Evolutionary conservation across 768 basidiomycete species (phyloP).

Genomic region (Fibroporia radiculosa): DNA sequence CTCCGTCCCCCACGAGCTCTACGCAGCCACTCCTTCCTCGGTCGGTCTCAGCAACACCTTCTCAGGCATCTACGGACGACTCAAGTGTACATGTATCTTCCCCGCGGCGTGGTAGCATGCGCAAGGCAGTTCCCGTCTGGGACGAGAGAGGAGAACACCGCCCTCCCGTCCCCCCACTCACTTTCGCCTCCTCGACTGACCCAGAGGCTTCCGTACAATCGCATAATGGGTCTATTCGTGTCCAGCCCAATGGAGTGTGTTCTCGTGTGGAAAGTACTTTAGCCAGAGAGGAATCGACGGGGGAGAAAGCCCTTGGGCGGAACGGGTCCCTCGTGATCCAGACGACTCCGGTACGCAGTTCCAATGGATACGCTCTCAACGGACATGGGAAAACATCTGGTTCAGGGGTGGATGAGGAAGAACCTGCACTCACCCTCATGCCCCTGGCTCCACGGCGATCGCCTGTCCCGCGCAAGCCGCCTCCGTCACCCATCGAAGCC

Average conservation of each 20-base stretch:
- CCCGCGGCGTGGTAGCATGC: conserved; percentile 14
- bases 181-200: not conserved
- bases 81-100: not conserved
- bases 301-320: no score
- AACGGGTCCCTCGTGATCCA: not conserved
- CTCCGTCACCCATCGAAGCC: not conserved
- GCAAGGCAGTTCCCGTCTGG: conserved; percentile 19
- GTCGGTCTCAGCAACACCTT: conserved; percentile 8
- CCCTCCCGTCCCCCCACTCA: not conserved
- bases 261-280: not conserved
- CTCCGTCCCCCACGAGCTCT: not conserved
- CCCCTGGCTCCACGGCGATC: conserved; percentile 4
- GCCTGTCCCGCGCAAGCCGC: conserved; percentile 2
- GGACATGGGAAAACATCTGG: not conserved
- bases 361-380: not conserved
- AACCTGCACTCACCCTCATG: conserved; percentile 1
- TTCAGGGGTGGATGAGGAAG: conserved; percentile 2
- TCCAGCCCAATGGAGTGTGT: not conserved
- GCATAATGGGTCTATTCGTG: not conserved
- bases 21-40: conserved; percentile 3
- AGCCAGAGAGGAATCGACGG: no score
- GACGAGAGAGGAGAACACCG: conserved; percentile 3
- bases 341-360: not conserved
- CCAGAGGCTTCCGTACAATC: not conserved
- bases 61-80: conserved; percentile 4